Percentiles rank a stretch among this genome's conserved stretches.
These are phyloP conservation scores for Pilasporangium apinafurcum DNA, from an alignment of 352 stramenopile species.

Conservation along the genomic window DNA sequence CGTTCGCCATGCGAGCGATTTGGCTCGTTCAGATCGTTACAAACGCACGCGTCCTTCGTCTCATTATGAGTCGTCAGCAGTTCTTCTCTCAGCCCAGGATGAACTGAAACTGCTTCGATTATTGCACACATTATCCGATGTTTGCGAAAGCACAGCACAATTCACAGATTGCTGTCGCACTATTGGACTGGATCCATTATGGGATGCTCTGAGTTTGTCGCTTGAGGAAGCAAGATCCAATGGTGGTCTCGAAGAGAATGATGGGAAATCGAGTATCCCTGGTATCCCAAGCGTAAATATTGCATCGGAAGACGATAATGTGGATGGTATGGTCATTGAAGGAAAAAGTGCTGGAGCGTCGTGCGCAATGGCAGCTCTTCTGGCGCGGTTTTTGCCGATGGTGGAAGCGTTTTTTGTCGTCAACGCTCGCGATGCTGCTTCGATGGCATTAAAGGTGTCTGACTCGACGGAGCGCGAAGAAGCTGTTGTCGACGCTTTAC, in stretches of 20 bases:
- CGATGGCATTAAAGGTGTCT: slow-evolving; percentile 66
- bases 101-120: slow-evolving; percentile 95
- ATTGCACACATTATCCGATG: slow-evolving; percentile 92
- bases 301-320: slow-evolving; percentile 41
- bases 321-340: slow-evolving; percentile 79
- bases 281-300: not conserved
- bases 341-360: slow-evolving; percentile 84
- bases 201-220: slow-evolving; percentile 69
- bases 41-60: slow-evolving; percentile 11
- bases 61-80: slow-evolving; percentile 69
- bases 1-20: slow-evolving; percentile 42
- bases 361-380: slow-evolving; percentile 88
- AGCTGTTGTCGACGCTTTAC: slow-evolving; percentile 64
- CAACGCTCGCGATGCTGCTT: slow-evolving; percentile 87
- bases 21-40: slow-evolving; percentile 32
- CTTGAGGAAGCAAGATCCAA: slow-evolving; percentile 69
- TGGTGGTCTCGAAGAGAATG: slow-evolving; percentile 65
- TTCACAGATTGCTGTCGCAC: slow-evolving; percentile 70
- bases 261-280: no score
- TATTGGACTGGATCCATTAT: slow-evolving; percentile 66
- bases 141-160: slow-evolving; percentile 57
- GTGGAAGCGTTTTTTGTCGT: slow-evolving; percentile 99
- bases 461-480: slow-evolving; percentile 76
- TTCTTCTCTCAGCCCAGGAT: slow-evolving; percentile 72
- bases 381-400: slow-evolving; percentile 96